Conservation (phyloP, 352 stramenopile species). For the Pythium biforme region DNA sequence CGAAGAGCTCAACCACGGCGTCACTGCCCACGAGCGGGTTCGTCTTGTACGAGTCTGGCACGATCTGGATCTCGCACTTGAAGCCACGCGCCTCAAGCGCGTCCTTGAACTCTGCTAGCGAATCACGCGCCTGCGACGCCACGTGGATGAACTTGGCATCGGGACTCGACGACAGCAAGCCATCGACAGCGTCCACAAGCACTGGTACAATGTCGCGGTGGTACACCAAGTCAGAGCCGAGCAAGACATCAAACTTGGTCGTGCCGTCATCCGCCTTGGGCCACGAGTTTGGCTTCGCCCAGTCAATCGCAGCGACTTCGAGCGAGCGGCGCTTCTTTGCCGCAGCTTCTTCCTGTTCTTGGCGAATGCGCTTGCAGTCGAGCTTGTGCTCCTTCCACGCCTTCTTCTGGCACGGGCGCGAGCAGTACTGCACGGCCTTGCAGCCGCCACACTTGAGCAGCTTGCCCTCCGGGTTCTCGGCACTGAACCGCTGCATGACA, state of each 20-base stretch:
- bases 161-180: slow-evolving; percentile 38
- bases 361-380: slow-evolving; percentile 71
- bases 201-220: slow-evolving; percentile 80
- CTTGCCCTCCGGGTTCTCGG: slow-evolving; percentile 85
- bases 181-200: slow-evolving; percentile 78
- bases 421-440: slow-evolving; percentile 78
- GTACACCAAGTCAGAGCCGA: slow-evolving; percentile 87
- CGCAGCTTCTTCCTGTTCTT: slow-evolving; percentile 30
- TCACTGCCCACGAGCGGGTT: slow-evolving; percentile 79
- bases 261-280: slow-evolving; percentile 31
- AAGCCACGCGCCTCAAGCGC: slow-evolving; percentile 75
- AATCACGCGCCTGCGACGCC: slow-evolving; percentile 76
- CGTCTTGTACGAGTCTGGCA: slow-evolving; percentile 81
- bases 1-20: slow-evolving; percentile 65
- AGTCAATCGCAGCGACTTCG: slow-evolving; percentile 77
- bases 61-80: slow-evolving; percentile 52
- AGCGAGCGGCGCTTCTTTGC: slow-evolving; percentile 28
- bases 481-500: slow-evolving; percentile 66
- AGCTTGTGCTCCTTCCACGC: slow-evolving; percentile 86
- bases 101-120: slow-evolving; percentile 79
- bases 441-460: slow-evolving; percentile 84
- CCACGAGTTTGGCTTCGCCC: slow-evolving; percentile 76
- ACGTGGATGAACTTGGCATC: slow-evolving; percentile 75
- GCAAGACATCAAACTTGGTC: slow-evolving; percentile 61
- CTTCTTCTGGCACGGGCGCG: slow-evolving; percentile 82